Evolutionary conservation across 768 basidiomycete species (phyloP).

Genomic region (Rhodotorula graminis): DNA sequence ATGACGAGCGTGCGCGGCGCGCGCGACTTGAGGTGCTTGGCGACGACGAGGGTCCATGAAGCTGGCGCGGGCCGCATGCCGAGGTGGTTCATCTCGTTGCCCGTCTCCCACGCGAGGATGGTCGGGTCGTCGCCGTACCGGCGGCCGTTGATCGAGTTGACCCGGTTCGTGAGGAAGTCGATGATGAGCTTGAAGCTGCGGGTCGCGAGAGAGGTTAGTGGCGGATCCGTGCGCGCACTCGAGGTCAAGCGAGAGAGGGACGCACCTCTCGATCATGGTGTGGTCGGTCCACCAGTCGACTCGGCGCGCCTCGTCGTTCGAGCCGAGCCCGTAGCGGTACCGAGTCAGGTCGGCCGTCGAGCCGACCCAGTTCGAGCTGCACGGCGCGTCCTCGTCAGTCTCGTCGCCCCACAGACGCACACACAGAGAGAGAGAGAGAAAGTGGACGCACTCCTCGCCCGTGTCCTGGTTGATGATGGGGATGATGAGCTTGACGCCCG

Average conservation of each 20-base stretch:
- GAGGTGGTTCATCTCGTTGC: slow-evolving; percentile 41
- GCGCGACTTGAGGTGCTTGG: slow-evolving; percentile 40
- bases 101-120: slow-evolving; percentile 43
- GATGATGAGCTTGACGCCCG: slow-evolving; percentile 38
- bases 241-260: neutral
- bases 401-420: too few relatives aligned
- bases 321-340: slow-evolving; percentile 22
- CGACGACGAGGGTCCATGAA: slow-evolving; percentile 39
- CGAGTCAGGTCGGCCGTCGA: slow-evolving; percentile 26
- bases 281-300: slow-evolving; percentile 38
- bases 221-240: too few relatives aligned
- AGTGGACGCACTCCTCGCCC: slow-evolving; percentile 24
- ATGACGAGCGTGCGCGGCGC: slow-evolving; percentile 41
- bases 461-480: slow-evolving; percentile 41
- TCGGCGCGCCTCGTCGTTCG: slow-evolving; percentile 30
- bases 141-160: slow-evolving; percentile 41
- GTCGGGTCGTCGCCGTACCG: slow-evolving; percentile 42
- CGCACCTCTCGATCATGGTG: slow-evolving; percentile 33
- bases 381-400: neutral
- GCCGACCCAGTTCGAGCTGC: slow-evolving; percentile 41
- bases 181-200: slow-evolving; percentile 38
- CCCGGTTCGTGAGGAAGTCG: slow-evolving; percentile 41
- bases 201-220: too few relatives aligned
- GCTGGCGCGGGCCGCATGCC: slow-evolving; percentile 38
- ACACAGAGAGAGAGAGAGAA: neutral